Conservation (phyloP, 2,329 filamentous ascomycete genomes). For the Penicillium olsonii region DNA sequence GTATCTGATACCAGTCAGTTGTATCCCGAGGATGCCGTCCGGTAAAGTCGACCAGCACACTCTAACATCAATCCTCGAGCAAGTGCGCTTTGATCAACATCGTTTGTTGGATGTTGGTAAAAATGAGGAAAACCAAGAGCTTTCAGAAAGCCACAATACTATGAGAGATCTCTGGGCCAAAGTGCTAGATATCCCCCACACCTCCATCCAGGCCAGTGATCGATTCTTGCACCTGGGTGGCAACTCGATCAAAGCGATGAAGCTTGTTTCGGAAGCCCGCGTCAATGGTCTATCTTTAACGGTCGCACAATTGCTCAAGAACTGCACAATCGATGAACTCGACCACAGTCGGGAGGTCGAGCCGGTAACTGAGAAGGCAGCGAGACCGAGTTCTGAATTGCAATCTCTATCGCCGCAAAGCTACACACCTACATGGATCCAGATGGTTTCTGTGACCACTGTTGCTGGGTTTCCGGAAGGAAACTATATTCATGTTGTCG, state of each 20-base stretch:
- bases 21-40: neutral
- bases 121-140: neutral
- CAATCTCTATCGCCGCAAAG: neutral
- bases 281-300: neutral
- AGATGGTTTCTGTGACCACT: neutral
- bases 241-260: neutral
- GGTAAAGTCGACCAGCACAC: neutral
- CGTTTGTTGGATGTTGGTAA: neutral
- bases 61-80: neutral
- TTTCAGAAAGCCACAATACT: neutral
- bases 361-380: neutral
- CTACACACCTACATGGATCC: neutral
- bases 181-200: neutral
- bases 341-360: neutral
- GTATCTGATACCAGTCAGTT: neutral
- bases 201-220: neutral
- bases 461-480: neutral
- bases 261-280: neutral
- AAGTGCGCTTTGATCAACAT: neutral
- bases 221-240: neutral
- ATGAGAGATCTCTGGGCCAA: neutral
- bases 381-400: neutral
- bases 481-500: neutral
- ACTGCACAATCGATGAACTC: neutral
- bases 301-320: neutral